Conservation (phyloP, 768 basidiomycete species). For the Hericium rajendrae region DNA sequence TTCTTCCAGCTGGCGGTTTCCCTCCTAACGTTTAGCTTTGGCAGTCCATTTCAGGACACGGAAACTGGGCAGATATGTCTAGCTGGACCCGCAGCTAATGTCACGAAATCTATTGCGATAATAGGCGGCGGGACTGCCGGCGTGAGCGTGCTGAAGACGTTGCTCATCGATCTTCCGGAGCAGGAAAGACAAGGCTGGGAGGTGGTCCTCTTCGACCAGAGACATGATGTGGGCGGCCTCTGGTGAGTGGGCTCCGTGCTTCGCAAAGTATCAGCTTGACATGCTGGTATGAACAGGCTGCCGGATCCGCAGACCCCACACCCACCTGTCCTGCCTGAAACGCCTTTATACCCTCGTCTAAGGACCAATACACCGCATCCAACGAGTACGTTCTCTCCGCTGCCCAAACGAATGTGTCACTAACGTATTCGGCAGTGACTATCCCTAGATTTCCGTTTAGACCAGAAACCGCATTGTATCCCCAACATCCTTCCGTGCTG, state of each 20-base stretch:
- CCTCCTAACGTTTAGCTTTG: not conserved
- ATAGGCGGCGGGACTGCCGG: constrained; percentile 52
- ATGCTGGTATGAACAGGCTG: constrained; percentile 2
- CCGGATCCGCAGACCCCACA: constrained; percentile 21
- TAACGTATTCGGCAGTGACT: constrained; percentile 25
- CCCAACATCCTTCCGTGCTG: constrained; percentile 35
- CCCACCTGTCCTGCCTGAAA: constrained; percentile 42
- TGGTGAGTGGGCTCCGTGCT: constrained; percentile 28
- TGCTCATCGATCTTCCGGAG: constrained; percentile 35
- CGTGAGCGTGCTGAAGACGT: constrained; percentile 39
- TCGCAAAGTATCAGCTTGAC: not conserved
- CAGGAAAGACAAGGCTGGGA: constrained; percentile 28
- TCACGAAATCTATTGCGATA: constrained; percentile 32
- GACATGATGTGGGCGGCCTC: constrained; percentile 43
- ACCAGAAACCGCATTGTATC: constrained; percentile 40
- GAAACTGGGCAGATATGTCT: too few relatives aligned
- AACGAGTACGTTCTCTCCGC: constrained; percentile 19
- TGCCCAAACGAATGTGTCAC: not conserved
- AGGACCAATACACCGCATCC: constrained; percentile 48
- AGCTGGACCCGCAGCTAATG: not conserved
- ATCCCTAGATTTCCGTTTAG: constrained; percentile 25
- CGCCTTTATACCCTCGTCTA: constrained; percentile 44
- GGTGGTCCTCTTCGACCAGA: constrained; percentile 44
- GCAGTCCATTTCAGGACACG: too few relatives aligned
- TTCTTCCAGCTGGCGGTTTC: not conserved